Base-by-base conservation (phyloP, 345 rosid species). In the Brassica nigra region DNA sequence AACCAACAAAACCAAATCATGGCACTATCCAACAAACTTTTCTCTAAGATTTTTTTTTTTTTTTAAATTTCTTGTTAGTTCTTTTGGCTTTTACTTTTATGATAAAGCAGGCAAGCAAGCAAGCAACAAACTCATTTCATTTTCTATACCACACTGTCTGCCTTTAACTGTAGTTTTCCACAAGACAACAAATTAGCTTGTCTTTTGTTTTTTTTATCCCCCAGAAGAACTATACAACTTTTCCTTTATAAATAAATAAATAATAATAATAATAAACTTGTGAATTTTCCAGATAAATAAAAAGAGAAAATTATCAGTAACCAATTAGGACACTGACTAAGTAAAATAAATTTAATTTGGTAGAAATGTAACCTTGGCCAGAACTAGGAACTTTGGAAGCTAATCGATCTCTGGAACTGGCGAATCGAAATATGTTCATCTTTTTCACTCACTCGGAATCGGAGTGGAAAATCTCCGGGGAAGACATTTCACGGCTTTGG, bases 401-500 rank as follows among this genome's bases (percentile, higher is more conserved):
- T 79, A 70, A 72, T 55, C 73, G 83, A 73, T 83, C 80, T 67
- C 72, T 71, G 76, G 87, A 84, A 80, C 74, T 87, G 54, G 82
- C 34, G 68, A 71, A 4, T 70, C 79, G 85, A 78, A 84, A 83
- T 34, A 58, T 68, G 81, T 91, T 88, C 98, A 91, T 90, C 1
- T 74, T 34, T 73, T 29, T 74, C 61, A 72, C 71, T 81, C 87
- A 86, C 82, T 68, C 75, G 68, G 39, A 68, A 70, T 55, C 72
- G 6, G 63, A 64, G 64, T 69, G 52, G 16, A 16, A 10, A 3
- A 9, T 57, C 72, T 36, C 52, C 61, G 67, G 61, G 12, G 39
- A 37, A 20, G 55, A 74, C 65, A 68, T 55, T 18, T n/a, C 1
- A 65, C 12, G 47, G 33, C 57, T 23, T 23, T 23, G 27, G 27